Conservation (phyloP, 345 rosid species). For the Boechera retrofracta region DNA sequence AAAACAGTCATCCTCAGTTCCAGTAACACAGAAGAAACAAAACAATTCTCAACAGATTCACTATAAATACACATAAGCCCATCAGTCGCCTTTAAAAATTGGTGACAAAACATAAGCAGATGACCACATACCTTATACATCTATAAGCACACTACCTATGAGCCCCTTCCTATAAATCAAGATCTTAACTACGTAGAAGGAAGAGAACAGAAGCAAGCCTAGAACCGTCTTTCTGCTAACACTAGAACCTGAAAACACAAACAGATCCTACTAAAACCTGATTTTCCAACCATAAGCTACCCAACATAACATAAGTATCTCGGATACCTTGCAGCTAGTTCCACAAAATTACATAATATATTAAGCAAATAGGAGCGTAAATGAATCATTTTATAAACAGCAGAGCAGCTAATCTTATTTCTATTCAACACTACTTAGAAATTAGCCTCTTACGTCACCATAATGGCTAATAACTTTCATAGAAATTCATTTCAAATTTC, state of each 20-base stretch:
- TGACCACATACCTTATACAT: conserved; percentile 20
- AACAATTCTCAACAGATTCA: not conserved
- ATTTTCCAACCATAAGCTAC: conserved; percentile 6
- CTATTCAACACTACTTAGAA: not conserved
- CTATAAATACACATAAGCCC: not conserved
- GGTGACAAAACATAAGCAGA: not conserved
- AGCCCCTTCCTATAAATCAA: conserved; percentile 1
- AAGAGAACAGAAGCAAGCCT: conserved; percentile 16
- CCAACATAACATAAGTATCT: not conserved
- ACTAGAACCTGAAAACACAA: conserved; percentile 6
- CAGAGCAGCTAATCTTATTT: conserved; percentile 15
- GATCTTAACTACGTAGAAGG: not conserved
- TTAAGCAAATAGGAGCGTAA: not conserved
- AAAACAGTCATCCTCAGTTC: conserved; percentile 1
- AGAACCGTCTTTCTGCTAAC: not conserved
- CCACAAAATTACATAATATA: not conserved
- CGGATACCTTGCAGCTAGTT: not conserved
- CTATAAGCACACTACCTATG: not conserved
- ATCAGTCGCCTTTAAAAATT: not conserved
- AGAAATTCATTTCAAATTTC: not conserved
- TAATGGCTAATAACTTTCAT: not conserved
- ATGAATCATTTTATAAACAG: not conserved
- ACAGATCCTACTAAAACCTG: conserved; percentile 17
- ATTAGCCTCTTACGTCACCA: not conserved
- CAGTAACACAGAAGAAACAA: not conserved